Evolutionary conservation across 768 basidiomycete genomes (phyloP), one percentile per base, ranked within the genome.

Genomic region (Cystobasidium tubakii): DNA sequence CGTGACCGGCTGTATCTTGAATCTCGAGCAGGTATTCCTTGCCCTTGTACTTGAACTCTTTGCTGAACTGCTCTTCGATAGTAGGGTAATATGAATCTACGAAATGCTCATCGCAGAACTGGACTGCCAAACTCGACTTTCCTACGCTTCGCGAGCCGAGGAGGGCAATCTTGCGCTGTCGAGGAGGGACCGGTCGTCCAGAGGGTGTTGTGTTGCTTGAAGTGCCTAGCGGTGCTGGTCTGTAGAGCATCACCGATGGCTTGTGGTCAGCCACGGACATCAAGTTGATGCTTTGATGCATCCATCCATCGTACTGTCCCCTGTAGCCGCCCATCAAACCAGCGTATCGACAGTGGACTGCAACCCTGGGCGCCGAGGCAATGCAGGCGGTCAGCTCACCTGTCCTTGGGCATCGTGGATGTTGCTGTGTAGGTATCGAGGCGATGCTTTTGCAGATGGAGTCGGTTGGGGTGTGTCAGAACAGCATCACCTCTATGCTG

Each of bases 1-100:
- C 95, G 92, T 97, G 95, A 33, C 95, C 95, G 64, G 95, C 95
- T 76, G 92, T 95, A 81, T 98, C 95, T 78, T 97, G 91, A 83
- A 98, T 94, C 82, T 95, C 92, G 83, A 93, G 94, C 75, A 92
- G 89, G 79, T 93, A 98, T 79, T 94, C 91, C 36, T 88, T 85
- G 63, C 93, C 94, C 71, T 90, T 91, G 84, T 90, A 89, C 73
- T 85, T 86, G 79, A 98, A 87, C 74, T 85, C 44, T 57, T 73
- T 73, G 66, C 42, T 75, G 54, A 75, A 75, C 21, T 85, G 95
- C 77, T 85, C 87, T 82, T 97, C 94, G 80, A 95, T 95, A 64
- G 93, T 97, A 44, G 95, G 95, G 83, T 92, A 93, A 84, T 97
- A 97, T 9, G 88, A 85, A 75, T 95, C 93, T 81, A 89, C 86